Conservation (phyloP, 352 stramenopile species). For the Phytophthora podocarpi region DNA sequence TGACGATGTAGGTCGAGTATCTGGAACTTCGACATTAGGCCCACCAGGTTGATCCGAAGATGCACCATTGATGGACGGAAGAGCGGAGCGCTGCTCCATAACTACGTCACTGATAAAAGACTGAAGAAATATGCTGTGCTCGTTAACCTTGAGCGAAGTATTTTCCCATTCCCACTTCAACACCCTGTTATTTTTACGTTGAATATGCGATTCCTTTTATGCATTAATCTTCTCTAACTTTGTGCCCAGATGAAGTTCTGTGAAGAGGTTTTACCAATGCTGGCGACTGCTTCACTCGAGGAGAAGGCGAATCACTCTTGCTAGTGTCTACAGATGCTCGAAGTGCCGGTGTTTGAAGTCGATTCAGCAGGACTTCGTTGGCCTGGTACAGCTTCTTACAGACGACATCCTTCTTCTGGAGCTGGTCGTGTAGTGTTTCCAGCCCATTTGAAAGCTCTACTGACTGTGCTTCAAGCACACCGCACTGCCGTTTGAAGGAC, state of each 20-base stretch:
- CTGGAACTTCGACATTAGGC: neutral
- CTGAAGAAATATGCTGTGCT: neutral
- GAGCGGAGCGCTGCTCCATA: conserved; percentile 15
- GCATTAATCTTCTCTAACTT: neutral
- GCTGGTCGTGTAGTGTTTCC: conserved; percentile 42
- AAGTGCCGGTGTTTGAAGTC: conserved; percentile 33
- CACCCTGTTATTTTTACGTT: conserved; percentile 32
- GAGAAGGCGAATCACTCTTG: conserved; percentile 10
- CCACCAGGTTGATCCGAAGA: neutral
- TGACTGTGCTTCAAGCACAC: conserved; percentile 41
- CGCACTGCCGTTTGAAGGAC: conserved; percentile 58
- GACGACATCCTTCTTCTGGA: conserved; percentile 55
- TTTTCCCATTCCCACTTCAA: conserved; percentile 4
- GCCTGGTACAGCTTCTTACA: conserved; percentile 70
- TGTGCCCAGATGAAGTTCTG: neutral
- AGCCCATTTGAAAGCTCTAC: conserved; percentile 39
- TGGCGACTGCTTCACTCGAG: conserved; percentile 4
- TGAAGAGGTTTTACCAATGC: neutral
- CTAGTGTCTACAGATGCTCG: neutral
- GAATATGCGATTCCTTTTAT: neutral
- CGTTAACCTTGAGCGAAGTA: neutral
- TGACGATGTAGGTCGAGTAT: conserved; percentile 6
- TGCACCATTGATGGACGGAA: conserved; percentile 23
- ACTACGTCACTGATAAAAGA: neutral
- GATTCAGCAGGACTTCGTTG: conserved; percentile 63